Evolutionary conservation across 371 early-diverging fungal species (phyloP), one percentile per base, ranked within the genome.

Genomic region (Thermomucor indicae-seudaticae): DNA sequence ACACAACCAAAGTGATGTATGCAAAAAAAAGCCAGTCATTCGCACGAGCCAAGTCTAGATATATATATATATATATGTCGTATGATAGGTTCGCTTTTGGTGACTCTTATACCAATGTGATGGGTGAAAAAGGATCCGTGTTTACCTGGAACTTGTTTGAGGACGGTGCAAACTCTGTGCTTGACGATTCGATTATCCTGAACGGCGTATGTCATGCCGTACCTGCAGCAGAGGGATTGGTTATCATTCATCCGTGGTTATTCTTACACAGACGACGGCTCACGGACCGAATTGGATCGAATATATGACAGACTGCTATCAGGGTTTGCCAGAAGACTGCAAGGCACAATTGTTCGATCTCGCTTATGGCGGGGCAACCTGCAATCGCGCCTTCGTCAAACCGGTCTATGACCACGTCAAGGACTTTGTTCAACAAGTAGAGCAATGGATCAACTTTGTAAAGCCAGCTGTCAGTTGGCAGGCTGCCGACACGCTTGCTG

Each of bases 291-390:
- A 54, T 32, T 54, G 47, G 41, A 54, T 54, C 1, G 38, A 54
- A 22, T 54, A 54, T 22, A 17, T 54, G 14, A 54, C 54, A 42
- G 28, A 42, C 22, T 54, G 54, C 14, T 47, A 47, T 37, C 25
- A 54, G 34, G 54, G 54, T 2, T 29, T 54, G 40, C 54, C 54
- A 24, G 47, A 54, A 42, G 35, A 54, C n/a, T 54, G 54, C 17
- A 27, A 23, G 0, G 42, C 54, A n/a, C 25, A 38, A 32, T 31
- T 54, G 17, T 54, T 39, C 25, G 47, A 54, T 22, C 31, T 54
- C 23, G 54, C 54, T 0, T 54, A 47, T 32, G 47, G 54, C 6
- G 54, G 47, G 7, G 47, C 54, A n/a, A 47, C 42, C 2, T 39
- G 38, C 4, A 25, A 47, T 20, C 31, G 41, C 22, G 3, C 30